phyloP scores from a whole-genome alignment of 306 rosid genomes.

The Senna siamea region DNA sequence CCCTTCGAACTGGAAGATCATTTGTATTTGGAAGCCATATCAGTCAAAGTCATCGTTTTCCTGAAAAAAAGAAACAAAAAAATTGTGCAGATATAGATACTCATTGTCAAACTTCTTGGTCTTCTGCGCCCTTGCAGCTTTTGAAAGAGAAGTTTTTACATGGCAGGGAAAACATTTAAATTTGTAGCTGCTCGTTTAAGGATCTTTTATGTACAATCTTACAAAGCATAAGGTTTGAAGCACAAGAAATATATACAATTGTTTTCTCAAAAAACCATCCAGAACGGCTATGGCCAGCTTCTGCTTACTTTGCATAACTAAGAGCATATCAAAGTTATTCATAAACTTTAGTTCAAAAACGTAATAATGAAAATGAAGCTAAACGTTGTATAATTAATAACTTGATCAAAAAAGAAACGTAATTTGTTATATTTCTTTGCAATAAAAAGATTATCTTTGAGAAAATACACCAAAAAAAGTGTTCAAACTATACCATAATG shows the following conservation, averaged over 20 bases:
- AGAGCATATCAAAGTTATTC: neutral
- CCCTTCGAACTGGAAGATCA: slow-evolving; percentile 33
- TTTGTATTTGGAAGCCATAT: slow-evolving; percentile 19
- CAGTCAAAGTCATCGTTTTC: slow-evolving; percentile 13
- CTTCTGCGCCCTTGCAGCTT: slow-evolving; percentile 14
- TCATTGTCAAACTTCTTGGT: slow-evolving; percentile 29
- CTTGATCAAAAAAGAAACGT: no score
- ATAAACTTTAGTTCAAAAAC: no score
- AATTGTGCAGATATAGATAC: slow-evolving; percentile 26
- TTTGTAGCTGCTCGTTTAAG: slow-evolving; percentile 17
- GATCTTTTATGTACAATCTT: slow-evolving; percentile 6
- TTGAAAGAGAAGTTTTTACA: slow-evolving; percentile 2
- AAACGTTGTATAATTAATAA: no score
- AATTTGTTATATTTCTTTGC: no score
- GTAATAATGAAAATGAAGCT: no score
- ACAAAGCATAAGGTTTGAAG: slow-evolving; percentile 33
- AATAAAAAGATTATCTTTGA: no score
- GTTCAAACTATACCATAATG: no score
- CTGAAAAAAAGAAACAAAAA: neutral
- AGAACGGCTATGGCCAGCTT: neutral
- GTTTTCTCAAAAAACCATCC: slow-evolving; percentile 2
- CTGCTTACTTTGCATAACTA: neutral
- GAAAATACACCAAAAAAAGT: no score
- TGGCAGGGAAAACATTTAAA: slow-evolving; percentile 3
- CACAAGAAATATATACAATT: slow-evolving; percentile 9